Base-by-base conservation (phyloP, 2,329 filamentous ascomycete genomes). In the Xylaria hypoxylon region DNA sequence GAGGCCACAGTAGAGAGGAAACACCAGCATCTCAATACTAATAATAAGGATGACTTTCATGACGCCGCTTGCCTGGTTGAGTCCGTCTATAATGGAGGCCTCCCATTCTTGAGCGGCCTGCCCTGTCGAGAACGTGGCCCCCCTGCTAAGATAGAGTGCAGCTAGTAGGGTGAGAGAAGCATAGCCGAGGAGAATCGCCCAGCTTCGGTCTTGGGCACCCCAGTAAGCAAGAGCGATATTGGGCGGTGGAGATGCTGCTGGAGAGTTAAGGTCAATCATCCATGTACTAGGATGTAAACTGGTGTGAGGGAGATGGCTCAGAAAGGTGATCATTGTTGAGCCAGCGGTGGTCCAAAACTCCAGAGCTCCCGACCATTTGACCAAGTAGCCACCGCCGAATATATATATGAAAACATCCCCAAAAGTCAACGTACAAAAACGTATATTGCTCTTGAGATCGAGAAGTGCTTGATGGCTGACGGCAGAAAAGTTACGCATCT, bases 31-130 rank as follows among this genome's bases (percentile, higher is more conserved):
- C 81, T 99, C 96, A 73, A 99, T 99, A 70, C 94, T 96, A 71
- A 99, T 99, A 74, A 99, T 98, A 67, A 98, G 82, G 57, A 99
- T 97, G 24, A 99, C 96, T 79, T 99, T 99, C 84, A 97, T 89
- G 10, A 99, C 95, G 15, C 96, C 96, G 47, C 96, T 96, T 53
- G 96, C 96, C 83, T 99, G 96, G 69, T 94, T 90, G 24, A 99
- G 84, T 1, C 90, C 86, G 69, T 98, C 95, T 26, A 95, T 90
- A 47, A 97, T 79, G 7, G 90, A 86, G 26, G 90, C 91, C 77
- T 98, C 94, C 85, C 86, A 87, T 35, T 88, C 86, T 65, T 87
- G 86, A 57, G 86, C 83, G 1, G 85, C 79, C 62, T 83, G 83
- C 3, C 83, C 80, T 1, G 81, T 81, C 2, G 90, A 89, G 69